Evolutionary conservation across 2,329 filamentous ascomycete genomes (phyloP), one percentile per base, ranked within the genome.

Genomic region (Aspergillus intermedius): DNA sequence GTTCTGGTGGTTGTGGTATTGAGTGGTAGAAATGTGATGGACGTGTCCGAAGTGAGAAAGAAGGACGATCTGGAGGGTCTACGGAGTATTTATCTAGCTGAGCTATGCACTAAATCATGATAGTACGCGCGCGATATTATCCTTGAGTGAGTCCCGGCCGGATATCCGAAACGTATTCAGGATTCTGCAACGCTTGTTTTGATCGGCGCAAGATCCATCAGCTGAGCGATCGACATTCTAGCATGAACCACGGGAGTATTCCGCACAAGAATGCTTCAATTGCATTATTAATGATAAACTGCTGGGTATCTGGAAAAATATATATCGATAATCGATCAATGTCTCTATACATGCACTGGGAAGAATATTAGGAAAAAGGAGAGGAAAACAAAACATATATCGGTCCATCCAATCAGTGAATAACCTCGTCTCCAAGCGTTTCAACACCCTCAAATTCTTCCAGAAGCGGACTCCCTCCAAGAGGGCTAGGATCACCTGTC

Each of bases 391-490:
- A 23, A 48, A 32, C 28, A 30, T 8, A 30, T 12, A 23, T 22
- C 19, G 42, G 10, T 12, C 12, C 13, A 44, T 34, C n/a, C 37
- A 15, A 49, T 81, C 65, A 88, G 49, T 85, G 83, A 67, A 90
- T 89, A 52, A 87, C 71, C 49, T 85, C 83, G 41, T 60, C 58
- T 19, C 66, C 66, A 28, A 63, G 62, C 42, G 66, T 68, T 53
- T 90, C 85, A 58, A 93, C 86, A 3, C 88, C 88, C 64, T 94
- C 85, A 48, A 90, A 72, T 17, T 82, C 82, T 65, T 95, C 90
- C 28, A 95, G 76, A 54, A 96, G 94, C 65, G 87, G 83, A 69
- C 89, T 94, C 4, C 89, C 87, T 10, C 87, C 88, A 21, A 95
- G 73, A 53, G 88, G 73, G 2, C 87, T 82, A 39, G 73, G 74